These are phyloP conservation scores for Rhizophora apiculata DNA, from an alignment of 345 rosid genomes.

Conservation along the genomic window DNA sequence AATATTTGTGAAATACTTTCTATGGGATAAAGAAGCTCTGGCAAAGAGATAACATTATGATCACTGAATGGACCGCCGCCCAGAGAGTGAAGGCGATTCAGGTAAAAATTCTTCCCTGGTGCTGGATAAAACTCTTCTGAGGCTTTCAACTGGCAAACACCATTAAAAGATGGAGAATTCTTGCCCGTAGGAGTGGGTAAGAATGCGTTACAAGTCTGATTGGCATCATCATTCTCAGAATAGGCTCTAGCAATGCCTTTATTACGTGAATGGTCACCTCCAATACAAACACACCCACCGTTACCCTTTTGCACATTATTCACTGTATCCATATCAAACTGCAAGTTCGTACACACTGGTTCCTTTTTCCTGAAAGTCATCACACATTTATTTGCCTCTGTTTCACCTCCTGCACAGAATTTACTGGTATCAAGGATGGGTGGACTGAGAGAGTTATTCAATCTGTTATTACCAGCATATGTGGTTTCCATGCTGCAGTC, in stretches of 20 bases:
- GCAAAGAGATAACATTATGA: slow-evolving; percentile 53
- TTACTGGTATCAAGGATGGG: slow-evolving; percentile 8
- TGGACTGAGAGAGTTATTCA: slow-evolving; percentile 11
- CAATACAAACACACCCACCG: slow-evolving; percentile 11
- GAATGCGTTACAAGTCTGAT: slow-evolving; percentile 9
- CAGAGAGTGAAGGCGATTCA: slow-evolving; percentile 62
- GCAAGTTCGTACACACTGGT: slow-evolving; percentile 14
- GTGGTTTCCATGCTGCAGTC: slow-evolving; percentile 23
- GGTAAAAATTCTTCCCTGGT: slow-evolving; percentile 69
- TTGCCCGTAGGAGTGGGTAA: slow-evolving; percentile 12
- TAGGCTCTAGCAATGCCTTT: slow-evolving; percentile 19
- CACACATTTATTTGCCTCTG: slow-evolving; percentile 18
- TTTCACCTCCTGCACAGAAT: slow-evolving; percentile 23
- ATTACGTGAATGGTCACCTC: slow-evolving; percentile 21
- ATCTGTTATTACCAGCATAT: slow-evolving; percentile 18
- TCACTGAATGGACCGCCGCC: slow-evolving; percentile 33
- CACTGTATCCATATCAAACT: not conserved
- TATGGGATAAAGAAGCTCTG: slow-evolving; percentile 73
- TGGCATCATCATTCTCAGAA: slow-evolving; percentile 12
- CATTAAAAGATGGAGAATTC: slow-evolving; percentile 17
- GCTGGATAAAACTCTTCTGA: slow-evolving; percentile 23
- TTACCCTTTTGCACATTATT: slow-evolving; percentile 1
- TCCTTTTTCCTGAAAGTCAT: slow-evolving; percentile 20
- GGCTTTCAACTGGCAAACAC: slow-evolving; percentile 14
- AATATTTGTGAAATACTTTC: slow-evolving; percentile 60